Conservation (phyloP, 2,329 filamentous ascomycete species). For the Fusarium nodosum region DNA sequence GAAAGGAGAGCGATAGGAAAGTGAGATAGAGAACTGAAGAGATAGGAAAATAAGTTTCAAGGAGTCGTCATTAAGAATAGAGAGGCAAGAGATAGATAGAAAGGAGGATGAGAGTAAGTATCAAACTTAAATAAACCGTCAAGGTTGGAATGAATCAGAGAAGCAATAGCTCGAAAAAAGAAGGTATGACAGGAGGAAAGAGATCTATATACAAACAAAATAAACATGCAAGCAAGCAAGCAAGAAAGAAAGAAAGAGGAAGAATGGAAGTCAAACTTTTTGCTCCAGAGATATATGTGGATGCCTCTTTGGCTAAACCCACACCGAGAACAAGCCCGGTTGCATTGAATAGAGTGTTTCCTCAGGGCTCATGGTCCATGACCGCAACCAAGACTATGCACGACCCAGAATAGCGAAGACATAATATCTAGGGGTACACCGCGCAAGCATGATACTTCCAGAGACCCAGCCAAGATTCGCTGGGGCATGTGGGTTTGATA, state of each 20-base stretch:
- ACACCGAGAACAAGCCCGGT: slow-evolving; percentile 20
- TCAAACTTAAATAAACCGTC: slow-evolving; percentile 26
- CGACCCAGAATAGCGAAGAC: slow-evolving; percentile 24
- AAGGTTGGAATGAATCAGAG: slow-evolving; percentile 34
- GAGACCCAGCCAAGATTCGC: slow-evolving; percentile 27
- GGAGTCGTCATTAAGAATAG: slow-evolving; percentile 18
- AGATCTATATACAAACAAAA: slow-evolving; percentile 41
- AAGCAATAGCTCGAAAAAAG: slow-evolving; percentile 19
- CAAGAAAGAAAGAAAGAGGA: neutral
- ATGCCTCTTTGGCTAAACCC: slow-evolving; percentile 42
- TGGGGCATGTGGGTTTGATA: slow-evolving; percentile 40
- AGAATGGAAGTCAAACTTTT: slow-evolving; percentile 24
- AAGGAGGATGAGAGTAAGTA: slow-evolving; percentile 2
- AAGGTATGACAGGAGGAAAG: slow-evolving; percentile 14
- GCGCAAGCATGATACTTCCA: slow-evolving; percentile 36
- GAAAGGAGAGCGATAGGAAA: neutral
- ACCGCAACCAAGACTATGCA: slow-evolving; percentile 36
- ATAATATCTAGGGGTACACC: slow-evolving; percentile 32
- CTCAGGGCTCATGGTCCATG: slow-evolving; percentile 19
- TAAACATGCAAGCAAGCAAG: neutral
- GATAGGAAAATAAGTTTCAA: slow-evolving; percentile 13
- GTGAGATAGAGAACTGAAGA: neutral
- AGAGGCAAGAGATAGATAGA: neutral
- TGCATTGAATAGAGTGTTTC: slow-evolving; percentile 44
- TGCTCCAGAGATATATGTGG: slow-evolving; percentile 20